Percentiles rank a stretch among this genome's conserved stretches.
phyloP scores from a whole-genome alignment of 768 basidiomycete species.

The Kwoniella shandongensis region DNA sequence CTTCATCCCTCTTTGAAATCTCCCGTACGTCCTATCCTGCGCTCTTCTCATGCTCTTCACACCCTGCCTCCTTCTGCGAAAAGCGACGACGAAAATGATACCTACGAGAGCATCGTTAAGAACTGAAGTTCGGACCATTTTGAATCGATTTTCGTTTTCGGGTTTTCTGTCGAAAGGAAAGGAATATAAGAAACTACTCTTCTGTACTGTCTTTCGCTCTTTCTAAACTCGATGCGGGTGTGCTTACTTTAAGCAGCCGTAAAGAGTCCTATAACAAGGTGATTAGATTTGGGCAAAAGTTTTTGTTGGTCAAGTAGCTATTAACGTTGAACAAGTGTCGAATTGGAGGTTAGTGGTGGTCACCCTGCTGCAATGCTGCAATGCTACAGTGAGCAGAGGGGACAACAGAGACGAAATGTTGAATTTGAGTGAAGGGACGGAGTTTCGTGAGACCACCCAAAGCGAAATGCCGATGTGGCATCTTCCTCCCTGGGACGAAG shows the following conservation, averaged over 20 bases:
- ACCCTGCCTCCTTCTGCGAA: background rate
- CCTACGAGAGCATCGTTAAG: conserved; percentile 54
- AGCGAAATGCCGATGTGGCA: conserved; percentile 15
- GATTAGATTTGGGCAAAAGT: conserved; percentile 11
- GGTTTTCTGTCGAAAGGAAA: conserved; percentile 12
- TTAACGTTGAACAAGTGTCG: background rate
- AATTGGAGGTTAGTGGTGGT: background rate
- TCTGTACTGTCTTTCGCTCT: conserved; percentile 7
- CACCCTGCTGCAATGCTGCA: background rate
- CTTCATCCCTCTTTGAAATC: background rate
- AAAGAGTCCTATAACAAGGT: conserved; percentile 39
- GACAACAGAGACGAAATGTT: background rate
- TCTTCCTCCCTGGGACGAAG: too few species aligned
- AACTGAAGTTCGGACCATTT: conserved; percentile 57
- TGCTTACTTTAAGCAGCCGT: conserved; percentile 50
- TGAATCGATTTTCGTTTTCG: conserved; percentile 35
- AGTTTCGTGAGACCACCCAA: conserved; percentile 3
- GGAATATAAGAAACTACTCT: conserved; percentile 19
- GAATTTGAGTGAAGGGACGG: conserved; percentile 5
- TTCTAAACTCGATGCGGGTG: conserved; percentile 53
- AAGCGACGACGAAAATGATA: conserved; percentile 6
- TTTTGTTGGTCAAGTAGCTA: conserved; percentile 11
- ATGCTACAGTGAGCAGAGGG: background rate
- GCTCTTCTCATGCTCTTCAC: background rate
- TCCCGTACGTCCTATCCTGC: background rate